These are phyloP conservation scores for Apiotrichum sp. DNA, from an alignment of 1,284 basidiomycete species.

Conservation along the genomic window DNA sequence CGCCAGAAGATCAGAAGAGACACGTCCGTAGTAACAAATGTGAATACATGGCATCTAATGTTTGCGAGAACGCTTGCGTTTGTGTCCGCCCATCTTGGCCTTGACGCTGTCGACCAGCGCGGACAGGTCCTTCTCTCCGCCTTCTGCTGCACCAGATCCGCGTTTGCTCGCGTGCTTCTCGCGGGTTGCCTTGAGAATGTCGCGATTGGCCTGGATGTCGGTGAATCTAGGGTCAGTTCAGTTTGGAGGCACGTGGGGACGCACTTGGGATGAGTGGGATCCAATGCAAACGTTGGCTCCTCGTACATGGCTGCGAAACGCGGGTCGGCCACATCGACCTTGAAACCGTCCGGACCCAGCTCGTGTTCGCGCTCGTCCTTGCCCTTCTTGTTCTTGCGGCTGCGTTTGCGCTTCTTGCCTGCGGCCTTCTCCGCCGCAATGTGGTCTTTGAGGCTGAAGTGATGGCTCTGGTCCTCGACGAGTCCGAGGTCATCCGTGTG, in stretches of 20 bases:
- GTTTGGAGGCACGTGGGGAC: conserved; percentile 36
- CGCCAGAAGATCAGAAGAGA: too few relatives aligned
- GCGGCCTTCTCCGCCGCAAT: conserved; percentile 71
- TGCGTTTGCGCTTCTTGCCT: conserved; percentile 54
- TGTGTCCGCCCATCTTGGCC: conserved; percentile 53
- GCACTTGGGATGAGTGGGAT: conserved; percentile 89
- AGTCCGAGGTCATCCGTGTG: conserved; percentile 8
- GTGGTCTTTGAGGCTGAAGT: conserved; percentile 89
- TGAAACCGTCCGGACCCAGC: conserved; percentile 55
- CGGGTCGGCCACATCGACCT: conserved; percentile 77
- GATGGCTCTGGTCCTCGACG: conserved; percentile 17
- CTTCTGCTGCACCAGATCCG: conserved; percentile 12
- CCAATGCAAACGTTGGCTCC: conserved; percentile 88
- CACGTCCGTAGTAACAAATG: neutral
- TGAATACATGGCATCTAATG: conserved; percentile 2
- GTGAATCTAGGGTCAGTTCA: conserved; percentile 59
- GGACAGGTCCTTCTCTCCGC: conserved; percentile 52
- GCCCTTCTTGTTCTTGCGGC: conserved; percentile 47
- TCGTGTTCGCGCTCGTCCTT: conserved; percentile 57
- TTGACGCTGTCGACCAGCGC: conserved; percentile 79
- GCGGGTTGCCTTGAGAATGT: conserved; percentile 56
- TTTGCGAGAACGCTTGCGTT: conserved; percentile 2
- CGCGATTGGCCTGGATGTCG: conserved; percentile 80
- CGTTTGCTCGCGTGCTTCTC: conserved; percentile 24
- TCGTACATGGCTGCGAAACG: conserved; percentile 84